These are phyloP conservation scores for Mycena filopes DNA, from an alignment of 768 basidiomycete genomes.

Conservation along the genomic window DNA sequence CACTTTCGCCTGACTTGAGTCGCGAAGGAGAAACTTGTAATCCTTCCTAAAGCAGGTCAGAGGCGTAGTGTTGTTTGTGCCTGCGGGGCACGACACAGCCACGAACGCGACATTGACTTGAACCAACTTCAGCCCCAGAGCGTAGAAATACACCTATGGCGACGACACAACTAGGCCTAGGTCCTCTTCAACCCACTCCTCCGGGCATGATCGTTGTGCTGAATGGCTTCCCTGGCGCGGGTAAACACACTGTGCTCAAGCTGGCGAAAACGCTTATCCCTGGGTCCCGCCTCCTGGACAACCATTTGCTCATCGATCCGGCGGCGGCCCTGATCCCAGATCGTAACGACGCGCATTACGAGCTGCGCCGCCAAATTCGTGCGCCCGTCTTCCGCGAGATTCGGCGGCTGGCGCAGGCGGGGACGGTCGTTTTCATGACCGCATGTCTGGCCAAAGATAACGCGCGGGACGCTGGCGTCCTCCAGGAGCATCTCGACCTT, in stretches of 20 bases:
- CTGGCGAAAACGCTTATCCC: not conserved
- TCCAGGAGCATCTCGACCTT: conserved; percentile 7
- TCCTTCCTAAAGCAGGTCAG: too few relatives aligned
- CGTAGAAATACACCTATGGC: too few relatives aligned
- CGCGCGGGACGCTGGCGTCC: conserved; percentile 4
- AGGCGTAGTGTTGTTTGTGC: too few relatives aligned
- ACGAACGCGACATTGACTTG: too few relatives aligned
- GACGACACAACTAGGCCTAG: too few relatives aligned
- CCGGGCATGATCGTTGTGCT: conserved; percentile 2
- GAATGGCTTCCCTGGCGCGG: conserved; percentile 14
- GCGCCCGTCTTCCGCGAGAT: not conserved
- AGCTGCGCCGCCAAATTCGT: conserved; percentile 6
- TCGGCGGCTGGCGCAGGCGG: not conserved
- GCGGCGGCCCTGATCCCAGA: not conserved
- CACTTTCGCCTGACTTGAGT: too few relatives aligned
- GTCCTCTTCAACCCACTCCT: too few relatives aligned
- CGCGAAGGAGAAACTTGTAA: too few relatives aligned
- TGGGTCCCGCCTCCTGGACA: conserved; percentile 6
- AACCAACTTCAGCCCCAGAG: too few relatives aligned
- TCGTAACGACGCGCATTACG: conserved; percentile 7
- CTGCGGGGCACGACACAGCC: too few relatives aligned
- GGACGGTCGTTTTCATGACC: conserved; percentile 3
- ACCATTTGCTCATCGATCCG: conserved; percentile 12
- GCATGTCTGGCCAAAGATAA: conserved; percentile 7
- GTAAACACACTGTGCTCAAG: conserved; percentile 8